A percentile compares a stretch with the other conserved stretches of the same genome.
These are phyloP conservation scores for Phaffomyces antillensis DNA, from an alignment of 805 yeast genomes.

Conservation along the genomic window DNA sequence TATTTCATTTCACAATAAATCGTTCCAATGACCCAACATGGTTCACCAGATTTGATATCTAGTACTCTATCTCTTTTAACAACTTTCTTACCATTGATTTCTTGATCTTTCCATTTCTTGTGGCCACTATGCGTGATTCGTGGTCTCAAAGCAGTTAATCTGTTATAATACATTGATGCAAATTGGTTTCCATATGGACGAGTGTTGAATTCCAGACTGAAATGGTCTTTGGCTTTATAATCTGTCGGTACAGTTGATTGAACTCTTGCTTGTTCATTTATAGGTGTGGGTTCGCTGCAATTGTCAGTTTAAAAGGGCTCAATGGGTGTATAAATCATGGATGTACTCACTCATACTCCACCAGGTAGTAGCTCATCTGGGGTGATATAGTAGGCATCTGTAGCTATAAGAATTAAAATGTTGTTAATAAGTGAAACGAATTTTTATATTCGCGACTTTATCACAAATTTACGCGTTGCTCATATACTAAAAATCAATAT, in stretches of 20 bases:
- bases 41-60: slow-evolving; percentile 53
- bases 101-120: slow-evolving; percentile 51
- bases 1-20: slow-evolving; percentile 75
- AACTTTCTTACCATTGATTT: slow-evolving; percentile 30
- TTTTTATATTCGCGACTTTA: neutral
- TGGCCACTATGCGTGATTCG: slow-evolving; percentile 39
- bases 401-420: no score
- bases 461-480: neutral
- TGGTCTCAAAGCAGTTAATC: slow-evolving; percentile 43
- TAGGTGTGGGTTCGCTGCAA: slow-evolving; percentile 3
- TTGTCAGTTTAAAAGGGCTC: neutral
- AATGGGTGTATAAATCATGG: neutral
- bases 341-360: slow-evolving; percentile 6
- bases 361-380: slow-evolving; percentile 5
- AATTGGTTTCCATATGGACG: slow-evolving; percentile 51
- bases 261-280: neutral
- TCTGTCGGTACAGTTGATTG: slow-evolving; percentile 4
- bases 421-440: neutral
- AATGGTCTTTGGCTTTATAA: slow-evolving; percentile 10
- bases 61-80: slow-evolving; percentile 42
- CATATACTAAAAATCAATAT: neutral
- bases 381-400: slow-evolving; percentile 4
- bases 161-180: slow-evolving; percentile 45
- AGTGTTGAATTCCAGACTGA: slow-evolving; percentile 19
- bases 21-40: slow-evolving; percentile 84